Base-by-base conservation (phyloP, 495 filamentous ascomycete genomes). In the Penicillium riverlandense region DNA sequence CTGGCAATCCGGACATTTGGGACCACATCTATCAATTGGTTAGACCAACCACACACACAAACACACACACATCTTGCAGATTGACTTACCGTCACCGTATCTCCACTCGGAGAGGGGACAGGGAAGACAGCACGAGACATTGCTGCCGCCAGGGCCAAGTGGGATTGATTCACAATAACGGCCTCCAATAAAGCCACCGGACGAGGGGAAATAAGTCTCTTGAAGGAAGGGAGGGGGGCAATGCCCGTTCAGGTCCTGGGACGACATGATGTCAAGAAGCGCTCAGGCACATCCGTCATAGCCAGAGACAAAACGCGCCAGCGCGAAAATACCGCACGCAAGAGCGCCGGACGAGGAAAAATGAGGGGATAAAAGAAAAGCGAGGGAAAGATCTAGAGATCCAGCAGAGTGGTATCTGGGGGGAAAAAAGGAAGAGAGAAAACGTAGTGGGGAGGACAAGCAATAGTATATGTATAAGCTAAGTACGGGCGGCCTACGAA, bases 51-150 rank as follows among this genome's bases (percentile, higher is more conserved):
- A 15, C 16, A 22, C 28, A 22, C 36, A 34, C 29, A 29, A 31
- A 15, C 16, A 22, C 28, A 22, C 36, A 34, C 29, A 29, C 13
- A 30, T 5, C 10, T 15, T 16, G 12, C 35, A 13, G 31, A 22
- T 35, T 42, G 27, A 65, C 75, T 61, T 50, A 83, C 80, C 75
- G 53, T 90, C 80, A 6, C 83, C 83, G 58, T 95, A 97, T 40
- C 85, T 70, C 84, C 84, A 97, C 39, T 86, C 76, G 28, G 85
- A 82, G 51, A 83, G 71, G 13, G 94, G 92, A 65, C 92, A 98
- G 52, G 94, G 94, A 45, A 97, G 59, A 65, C 92, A 98, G 61
- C 92, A 98, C 16, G 63, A 62, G 13, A 71, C 70, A 29, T 67
- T 57, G 8, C 57, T 65, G 34, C 55, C 31, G 8, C n/a, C n/a